Evolutionary conservation across 192 early-diverging fungal species (phyloP).

Genomic region (Coemansia sp.): DNA sequence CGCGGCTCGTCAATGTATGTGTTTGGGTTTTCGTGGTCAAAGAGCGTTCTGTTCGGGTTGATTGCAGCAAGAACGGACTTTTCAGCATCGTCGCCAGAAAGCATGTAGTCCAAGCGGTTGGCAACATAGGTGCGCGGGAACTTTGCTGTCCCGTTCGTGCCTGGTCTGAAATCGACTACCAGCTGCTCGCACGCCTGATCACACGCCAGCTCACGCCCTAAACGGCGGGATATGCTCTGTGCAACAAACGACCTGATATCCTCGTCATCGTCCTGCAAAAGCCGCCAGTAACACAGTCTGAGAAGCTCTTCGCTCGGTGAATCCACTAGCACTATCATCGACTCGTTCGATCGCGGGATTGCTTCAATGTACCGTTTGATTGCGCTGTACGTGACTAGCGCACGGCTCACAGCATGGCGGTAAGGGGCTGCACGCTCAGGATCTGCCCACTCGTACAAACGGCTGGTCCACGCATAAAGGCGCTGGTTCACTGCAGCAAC

Average conservation of each 20-base stretch:
- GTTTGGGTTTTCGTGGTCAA: constrained; percentile 76
- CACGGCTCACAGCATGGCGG: constrained; percentile 39
- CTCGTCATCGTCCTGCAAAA: constrained; percentile 77
- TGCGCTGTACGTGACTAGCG: constrained; percentile 39
- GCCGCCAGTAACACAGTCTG: constrained; percentile 46
- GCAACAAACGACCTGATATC: constrained; percentile 71
- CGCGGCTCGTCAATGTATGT: constrained; percentile 72
- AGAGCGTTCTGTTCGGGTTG: constrained; percentile 63
- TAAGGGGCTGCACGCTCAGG: constrained; percentile 45
- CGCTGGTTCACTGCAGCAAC: constrained; percentile 15
- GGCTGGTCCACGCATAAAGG: constrained; percentile 44
- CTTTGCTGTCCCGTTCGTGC: constrained; percentile 30
- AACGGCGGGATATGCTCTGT: constrained; percentile 55
- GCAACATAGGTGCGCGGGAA: constrained; percentile 40
- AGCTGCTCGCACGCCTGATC: constrained; percentile 57
- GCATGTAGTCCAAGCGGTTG: constrained; percentile 15
- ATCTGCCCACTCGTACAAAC: constrained; percentile 47
- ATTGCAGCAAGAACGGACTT: constrained; percentile 28
- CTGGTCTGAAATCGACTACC: constrained; percentile 58
- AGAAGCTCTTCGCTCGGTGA: constrained; percentile 53
- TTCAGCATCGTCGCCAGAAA: neutral
- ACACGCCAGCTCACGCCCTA: constrained; percentile 41
- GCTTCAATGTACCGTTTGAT: constrained; percentile 36
- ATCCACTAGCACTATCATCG: constrained; percentile 3
- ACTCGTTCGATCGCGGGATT: neutral